Conservation (phyloP, 768 basidiomycete genomes). For the Lactarius quietus region DNA sequence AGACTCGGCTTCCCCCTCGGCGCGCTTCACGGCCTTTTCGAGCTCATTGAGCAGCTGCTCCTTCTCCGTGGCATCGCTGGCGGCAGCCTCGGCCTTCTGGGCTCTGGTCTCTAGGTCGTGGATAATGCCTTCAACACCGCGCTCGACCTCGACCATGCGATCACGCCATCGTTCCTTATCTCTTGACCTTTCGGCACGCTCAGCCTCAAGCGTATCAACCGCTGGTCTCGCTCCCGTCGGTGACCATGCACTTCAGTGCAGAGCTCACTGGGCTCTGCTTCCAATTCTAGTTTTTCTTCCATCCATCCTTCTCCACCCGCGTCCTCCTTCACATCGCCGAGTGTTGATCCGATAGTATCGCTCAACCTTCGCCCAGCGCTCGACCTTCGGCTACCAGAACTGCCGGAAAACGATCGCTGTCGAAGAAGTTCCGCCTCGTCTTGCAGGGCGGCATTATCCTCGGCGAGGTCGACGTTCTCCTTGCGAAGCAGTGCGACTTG, state of each 20-base stretch:
- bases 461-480: constrained; percentile 26
- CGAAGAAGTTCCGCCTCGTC: constrained; percentile 26
- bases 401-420: constrained; percentile 16
- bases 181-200: constrained; percentile 52
- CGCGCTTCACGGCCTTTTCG: constrained; percentile 43
- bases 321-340: constrained; percentile 65
- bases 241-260: constrained; percentile 38
- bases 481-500: constrained; percentile 54
- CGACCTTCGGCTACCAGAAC: constrained; percentile 34
- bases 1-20: constrained; percentile 50
- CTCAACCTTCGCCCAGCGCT: constrained; percentile 47
- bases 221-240: constrained; percentile 37
- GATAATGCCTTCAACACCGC: constrained; percentile 64
- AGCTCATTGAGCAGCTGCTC: constrained; percentile 42
- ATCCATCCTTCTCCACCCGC: constrained; percentile 61
- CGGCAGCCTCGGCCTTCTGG: constrained; percentile 48
- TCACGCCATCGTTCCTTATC: constrained; percentile 71
- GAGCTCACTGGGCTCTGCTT: constrained; percentile 34
- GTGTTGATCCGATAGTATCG: constrained; percentile 42
- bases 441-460: constrained; percentile 20
- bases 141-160: constrained; percentile 68
- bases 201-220: constrained; percentile 46
- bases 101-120: constrained; percentile 58
- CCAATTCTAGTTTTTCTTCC: constrained; percentile 62
- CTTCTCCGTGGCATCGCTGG: constrained; percentile 40